Percentiles rank a stretch among this genome's conserved stretches.
Evolutionary conservation across 2,329 filamentous ascomycete species (phyloP).

Genomic region (Stemphylium lycopersici): DNA sequence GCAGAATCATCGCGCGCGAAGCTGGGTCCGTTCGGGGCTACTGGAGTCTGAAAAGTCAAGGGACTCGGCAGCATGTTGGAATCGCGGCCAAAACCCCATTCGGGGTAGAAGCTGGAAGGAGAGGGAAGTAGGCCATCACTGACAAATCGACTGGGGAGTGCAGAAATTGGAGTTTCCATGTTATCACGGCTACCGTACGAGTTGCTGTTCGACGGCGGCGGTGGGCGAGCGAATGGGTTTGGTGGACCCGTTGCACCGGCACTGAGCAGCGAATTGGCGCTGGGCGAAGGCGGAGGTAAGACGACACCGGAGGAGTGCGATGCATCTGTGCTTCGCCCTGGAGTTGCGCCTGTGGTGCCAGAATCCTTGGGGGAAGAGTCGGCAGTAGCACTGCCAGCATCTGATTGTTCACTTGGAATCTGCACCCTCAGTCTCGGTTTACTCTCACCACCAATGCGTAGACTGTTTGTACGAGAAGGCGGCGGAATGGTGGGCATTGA

Average conservation of each 20-base stretch:
- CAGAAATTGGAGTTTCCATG: constrained; percentile 86
- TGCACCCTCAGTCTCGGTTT: constrained; percentile 89
- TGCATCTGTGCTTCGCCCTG: constrained; percentile 61
- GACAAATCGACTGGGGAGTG: constrained; percentile 89
- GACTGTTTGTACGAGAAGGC: constrained; percentile 73
- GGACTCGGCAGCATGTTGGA: constrained; percentile 91
- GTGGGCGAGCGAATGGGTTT: constrained; percentile 91
- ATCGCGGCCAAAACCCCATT: constrained; percentile 82
- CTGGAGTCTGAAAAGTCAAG: constrained; percentile 87
- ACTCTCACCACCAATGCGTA: constrained; percentile 69
- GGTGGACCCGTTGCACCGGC: constrained; percentile 91
- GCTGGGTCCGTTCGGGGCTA: constrained; percentile 52
- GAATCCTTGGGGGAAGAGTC: constrained; percentile 70
- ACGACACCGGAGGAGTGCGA: constrained; percentile 74
- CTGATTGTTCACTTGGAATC: constrained; percentile 89
- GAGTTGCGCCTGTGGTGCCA: constrained; percentile 64
- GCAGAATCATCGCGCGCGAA: constrained; percentile 52
- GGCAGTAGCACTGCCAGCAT: constrained; percentile 74
- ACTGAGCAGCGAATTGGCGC: constrained; percentile 81
- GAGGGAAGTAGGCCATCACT: constrained; percentile 86
- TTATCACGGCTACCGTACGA: constrained; percentile 47
- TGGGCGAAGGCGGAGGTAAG: constrained; percentile 90
- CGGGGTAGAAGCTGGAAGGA: constrained; percentile 89
- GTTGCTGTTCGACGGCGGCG: constrained; percentile 68
- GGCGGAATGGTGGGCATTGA: constrained; percentile 73